Base-by-base conservation (phyloP, 352 stramenopile genomes). In the Elongisporangium anandrum region DNA sequence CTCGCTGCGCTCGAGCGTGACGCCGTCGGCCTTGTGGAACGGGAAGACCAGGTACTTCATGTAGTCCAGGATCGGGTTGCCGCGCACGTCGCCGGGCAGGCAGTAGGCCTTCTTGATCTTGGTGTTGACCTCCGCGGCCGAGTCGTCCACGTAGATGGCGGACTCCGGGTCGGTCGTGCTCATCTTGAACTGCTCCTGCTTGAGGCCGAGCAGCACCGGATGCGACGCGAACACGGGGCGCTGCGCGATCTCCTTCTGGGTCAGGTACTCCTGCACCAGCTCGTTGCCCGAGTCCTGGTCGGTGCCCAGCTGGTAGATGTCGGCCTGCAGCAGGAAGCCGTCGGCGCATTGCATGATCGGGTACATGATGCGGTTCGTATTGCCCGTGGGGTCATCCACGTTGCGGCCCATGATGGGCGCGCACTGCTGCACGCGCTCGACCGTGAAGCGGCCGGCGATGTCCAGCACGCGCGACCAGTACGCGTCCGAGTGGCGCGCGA, bases 41-140 rank as follows among this genome's bases (percentile, higher is more conserved):
- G 87, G 88, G 60, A 99, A 97, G 54, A 99, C 93, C 57, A 99
- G 82, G 67, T 97, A 79, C 71, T 98, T 89, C 79, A 98, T 96
- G 81, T 98, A 99, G 69, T 98, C 95, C 23, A 99, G 73, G 57
- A 97, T 96, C 49, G 96, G 96, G 80, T 99, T 99, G 24, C 73
- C 81, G 52, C 89, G 65, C 59, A 96, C 80, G 49, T 96, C 80
- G 19, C 85, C 87, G 1, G 86, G 88, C 21, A 91, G 96, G 61
- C 97, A 99, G 72, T 98, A 99, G 10, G 97, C 96, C 74, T 99
- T 99, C 75, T 99, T 99, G 70, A 99, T 97, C 78, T 99, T 99
- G 58, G 83, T 87, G 72, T 98, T 98, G 54, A 98, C 90, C 65
- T 98, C 94, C 6, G 93, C 90, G 16, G 73, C 75, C 16, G 88